Conservation (phyloP, 176 grass and related monocot genomes). For the Avena eriantha region DNA sequence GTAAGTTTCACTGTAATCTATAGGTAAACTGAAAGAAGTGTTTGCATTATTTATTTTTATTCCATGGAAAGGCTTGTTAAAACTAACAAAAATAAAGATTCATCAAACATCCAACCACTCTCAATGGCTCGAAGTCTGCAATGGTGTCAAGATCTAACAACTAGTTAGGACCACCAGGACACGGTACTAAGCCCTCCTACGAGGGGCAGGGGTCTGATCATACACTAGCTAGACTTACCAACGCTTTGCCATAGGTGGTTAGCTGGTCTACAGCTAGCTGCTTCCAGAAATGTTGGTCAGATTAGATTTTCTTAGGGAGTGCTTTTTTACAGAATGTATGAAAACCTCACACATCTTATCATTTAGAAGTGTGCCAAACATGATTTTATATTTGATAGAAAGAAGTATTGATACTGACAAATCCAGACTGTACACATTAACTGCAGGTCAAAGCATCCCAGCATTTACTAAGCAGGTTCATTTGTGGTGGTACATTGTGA, state of each 20-base stretch:
- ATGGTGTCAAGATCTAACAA: constrained; percentile 40
- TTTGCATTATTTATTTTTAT: constrained; percentile 12
- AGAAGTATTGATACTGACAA: constrained; percentile 11
- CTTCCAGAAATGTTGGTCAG: constrained; percentile 40
- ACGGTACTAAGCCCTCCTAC: constrained; percentile 43
- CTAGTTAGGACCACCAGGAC: constrained; percentile 35
- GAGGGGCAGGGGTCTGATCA: constrained; percentile 43
- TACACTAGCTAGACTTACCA: constrained; percentile 47
- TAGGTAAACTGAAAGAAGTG: constrained; percentile 7
- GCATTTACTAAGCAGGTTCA: constrained; percentile 23
- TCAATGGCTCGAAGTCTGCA: constrained; percentile 8
- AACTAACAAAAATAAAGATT: constrained; percentile 29
- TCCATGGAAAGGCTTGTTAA: neutral
- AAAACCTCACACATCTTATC: neutral
- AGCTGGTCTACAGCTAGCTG: constrained; percentile 50
- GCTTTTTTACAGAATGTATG: neutral
- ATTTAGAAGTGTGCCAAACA: constrained; percentile 33
- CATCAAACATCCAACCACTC: constrained; percentile 23
- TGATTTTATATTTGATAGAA: constrained; percentile 43
- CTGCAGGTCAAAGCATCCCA: constrained; percentile 26
- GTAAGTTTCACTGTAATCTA: neutral
- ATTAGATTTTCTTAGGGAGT: neutral
- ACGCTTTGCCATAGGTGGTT: constrained; percentile 50
- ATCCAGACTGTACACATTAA: constrained; percentile 17
- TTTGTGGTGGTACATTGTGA: constrained; percentile 22